Evolutionary conservation across 2,329 filamentous ascomycete species (phyloP).

Genomic region (Trichoderma arundinaceum): DNA sequence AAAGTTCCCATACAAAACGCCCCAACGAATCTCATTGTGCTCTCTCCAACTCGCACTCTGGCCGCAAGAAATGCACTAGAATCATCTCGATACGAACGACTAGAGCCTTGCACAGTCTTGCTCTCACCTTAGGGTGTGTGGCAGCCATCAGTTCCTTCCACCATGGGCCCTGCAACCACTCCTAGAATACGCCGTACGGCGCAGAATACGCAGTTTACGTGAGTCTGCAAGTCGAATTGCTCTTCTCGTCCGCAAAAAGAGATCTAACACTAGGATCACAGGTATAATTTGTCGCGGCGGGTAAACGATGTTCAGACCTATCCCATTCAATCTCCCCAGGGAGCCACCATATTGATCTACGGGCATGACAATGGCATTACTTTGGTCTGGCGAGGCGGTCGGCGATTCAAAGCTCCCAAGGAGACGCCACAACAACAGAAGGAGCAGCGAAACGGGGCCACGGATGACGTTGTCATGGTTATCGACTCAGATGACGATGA

Average conservation of each 20-base stretch:
- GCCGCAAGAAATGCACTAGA: background rate
- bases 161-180: conserved; percentile 44
- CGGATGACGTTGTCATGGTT: conserved; percentile 63
- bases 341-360: conserved; percentile 66
- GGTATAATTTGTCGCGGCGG: conserved; percentile 64
- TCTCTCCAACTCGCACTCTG: background rate
- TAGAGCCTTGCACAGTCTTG: background rate
- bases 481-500: conserved; percentile 68
- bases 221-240: conserved; percentile 34
- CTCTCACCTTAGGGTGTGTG: conserved; percentile 30
- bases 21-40: background rate
- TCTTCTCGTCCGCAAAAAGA: background rate
- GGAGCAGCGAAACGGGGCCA: conserved; percentile 58
- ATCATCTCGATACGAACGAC: background rate
- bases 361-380: conserved; percentile 68
- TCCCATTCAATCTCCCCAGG: conserved; percentile 66
- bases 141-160: conserved; percentile 30
- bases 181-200: conserved; percentile 55
- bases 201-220: conserved; percentile 58
- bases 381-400: conserved; percentile 67
- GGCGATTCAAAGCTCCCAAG: conserved; percentile 58
- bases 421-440: conserved; percentile 42
- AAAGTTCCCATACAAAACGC: conserved; percentile 27
- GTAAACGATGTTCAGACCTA: conserved; percentile 66
- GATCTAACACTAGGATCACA: conserved; percentile 41